These are phyloP conservation scores for Boletus vermiculosoides DNA, from an alignment of 768 basidiomycete genomes.

Conservation along the genomic window DNA sequence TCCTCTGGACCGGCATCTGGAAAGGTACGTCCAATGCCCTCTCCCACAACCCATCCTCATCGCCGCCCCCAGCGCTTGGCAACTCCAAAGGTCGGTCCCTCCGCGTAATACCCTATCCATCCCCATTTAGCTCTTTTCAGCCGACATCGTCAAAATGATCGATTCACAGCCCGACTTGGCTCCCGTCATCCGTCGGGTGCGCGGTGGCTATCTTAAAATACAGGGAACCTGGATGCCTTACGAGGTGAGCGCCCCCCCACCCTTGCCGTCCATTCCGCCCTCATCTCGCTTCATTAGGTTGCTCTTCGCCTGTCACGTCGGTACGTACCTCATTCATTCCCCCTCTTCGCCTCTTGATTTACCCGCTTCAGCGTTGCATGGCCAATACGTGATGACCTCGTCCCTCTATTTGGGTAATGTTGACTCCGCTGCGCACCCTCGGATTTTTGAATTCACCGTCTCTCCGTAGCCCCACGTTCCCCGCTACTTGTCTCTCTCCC, in stretches of 20 bases:
- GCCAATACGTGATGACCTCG: conserved; percentile 80
- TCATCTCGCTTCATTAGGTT: conserved; percentile 48
- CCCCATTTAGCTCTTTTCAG: conserved; percentile 40
- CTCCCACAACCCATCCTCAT: conserved; percentile 5
- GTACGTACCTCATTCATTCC: conserved; percentile 42
- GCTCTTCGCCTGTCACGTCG: conserved; percentile 77
- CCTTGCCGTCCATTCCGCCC: conserved; percentile 14
- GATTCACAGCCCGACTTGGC: conserved; percentile 89
- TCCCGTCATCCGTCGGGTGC: conserved; percentile 75
- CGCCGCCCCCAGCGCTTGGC: conserved; percentile 57
- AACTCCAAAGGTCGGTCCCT: conserved; percentile 74
- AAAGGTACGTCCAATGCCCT: conserved; percentile 55
- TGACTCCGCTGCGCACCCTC: background rate
- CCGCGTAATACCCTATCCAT: conserved; percentile 8
- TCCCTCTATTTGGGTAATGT: conserved; percentile 83
- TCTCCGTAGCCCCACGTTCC: conserved; percentile 69
- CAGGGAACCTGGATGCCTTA: conserved; percentile 96
- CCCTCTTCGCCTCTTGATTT: conserved; percentile 12
- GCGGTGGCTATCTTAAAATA: conserved; percentile 87
- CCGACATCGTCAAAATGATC: conserved; percentile 91
- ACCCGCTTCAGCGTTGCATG: conserved; percentile 67
- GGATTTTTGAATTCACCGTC: conserved; percentile 18
- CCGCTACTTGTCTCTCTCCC: conserved; percentile 77
- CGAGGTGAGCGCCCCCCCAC: conserved; percentile 50
- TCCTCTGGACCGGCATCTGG: conserved; percentile 93